phyloP scores from a whole-genome alignment of 371 early-diverging fungal genomes.

The Amoeboaphelidium protococcarum region DNA sequence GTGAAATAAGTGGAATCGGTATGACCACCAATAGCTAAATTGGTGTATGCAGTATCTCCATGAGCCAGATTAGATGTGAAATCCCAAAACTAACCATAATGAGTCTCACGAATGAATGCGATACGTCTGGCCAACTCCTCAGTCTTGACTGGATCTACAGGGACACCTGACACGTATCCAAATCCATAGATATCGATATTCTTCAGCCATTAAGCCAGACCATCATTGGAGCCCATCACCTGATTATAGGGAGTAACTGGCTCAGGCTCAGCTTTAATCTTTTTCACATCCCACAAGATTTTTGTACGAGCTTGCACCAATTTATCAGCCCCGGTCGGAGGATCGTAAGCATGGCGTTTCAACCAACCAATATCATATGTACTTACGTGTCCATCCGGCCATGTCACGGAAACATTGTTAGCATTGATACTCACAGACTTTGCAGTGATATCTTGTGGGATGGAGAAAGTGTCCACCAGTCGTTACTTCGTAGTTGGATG shows the following conservation, averaged over 20 bases:
- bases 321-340: slow-evolving; percentile 14
- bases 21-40: slow-evolving; percentile 43
- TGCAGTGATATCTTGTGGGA: not conserved
- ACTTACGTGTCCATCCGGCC: slow-evolving; percentile 25
- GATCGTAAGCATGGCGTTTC: slow-evolving; percentile 36
- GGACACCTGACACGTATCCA: slow-evolving; percentile 43
- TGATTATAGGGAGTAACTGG: slow-evolving; percentile 26
- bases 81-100: slow-evolving; percentile 32
- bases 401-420: not conserved
- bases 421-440: not conserved
- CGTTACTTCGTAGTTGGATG: not conserved
- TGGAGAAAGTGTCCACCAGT: not conserved
- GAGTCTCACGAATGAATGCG: slow-evolving; percentile 46
- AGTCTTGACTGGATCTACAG: slow-evolving; percentile 30
- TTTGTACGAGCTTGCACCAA: slow-evolving; percentile 2
- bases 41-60: slow-evolving; percentile 68
- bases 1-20: slow-evolving; percentile 78
- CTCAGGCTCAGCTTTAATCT: slow-evolving; percentile 9
- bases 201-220: slow-evolving; percentile 36
- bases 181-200: slow-evolving; percentile 46
- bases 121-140: slow-evolving; percentile 35
- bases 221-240: slow-evolving; percentile 34
- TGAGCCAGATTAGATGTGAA: slow-evolving; percentile 50
- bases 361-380: slow-evolving; percentile 34
- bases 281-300: slow-evolving; percentile 10